phyloP scores from a whole-genome alignment of 2,329 filamentous ascomycete genomes.

The Verticillium nubilum region DNA sequence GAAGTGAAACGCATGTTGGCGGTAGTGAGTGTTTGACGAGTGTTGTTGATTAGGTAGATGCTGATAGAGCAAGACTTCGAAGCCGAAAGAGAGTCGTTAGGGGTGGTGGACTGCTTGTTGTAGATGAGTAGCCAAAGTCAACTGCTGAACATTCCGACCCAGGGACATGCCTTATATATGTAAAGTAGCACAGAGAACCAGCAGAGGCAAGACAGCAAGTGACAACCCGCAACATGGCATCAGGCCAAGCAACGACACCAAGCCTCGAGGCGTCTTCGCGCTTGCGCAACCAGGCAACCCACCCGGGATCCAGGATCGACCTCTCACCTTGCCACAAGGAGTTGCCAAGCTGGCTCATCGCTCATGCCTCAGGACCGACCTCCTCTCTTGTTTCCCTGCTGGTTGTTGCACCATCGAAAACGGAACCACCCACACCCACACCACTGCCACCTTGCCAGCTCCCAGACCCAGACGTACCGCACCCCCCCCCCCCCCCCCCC shows the following conservation, averaged over 20 bases:
- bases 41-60: background rate
- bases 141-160: background rate
- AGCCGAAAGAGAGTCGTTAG: background rate
- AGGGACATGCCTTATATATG: background rate
- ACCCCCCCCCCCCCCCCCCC: background rate
- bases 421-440: background rate
- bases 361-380: background rate
- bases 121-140: background rate
- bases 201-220: background rate
- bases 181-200: background rate
- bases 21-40: conserved; percentile 2
- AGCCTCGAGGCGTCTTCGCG: background rate
- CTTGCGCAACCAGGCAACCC: background rate
- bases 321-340: background rate
- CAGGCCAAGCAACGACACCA: background rate
- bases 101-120: background rate
- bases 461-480: background rate
- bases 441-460: background rate
- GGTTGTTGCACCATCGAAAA: background rate
- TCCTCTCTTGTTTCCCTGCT: background rate
- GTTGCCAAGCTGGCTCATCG: background rate
- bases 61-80: background rate
- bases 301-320: background rate
- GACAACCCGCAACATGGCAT: background rate
- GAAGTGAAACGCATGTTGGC: conserved; percentile 37